Conservation (phyloP, 331 rosid genomes). For the Acacia pycnantha region DNA sequence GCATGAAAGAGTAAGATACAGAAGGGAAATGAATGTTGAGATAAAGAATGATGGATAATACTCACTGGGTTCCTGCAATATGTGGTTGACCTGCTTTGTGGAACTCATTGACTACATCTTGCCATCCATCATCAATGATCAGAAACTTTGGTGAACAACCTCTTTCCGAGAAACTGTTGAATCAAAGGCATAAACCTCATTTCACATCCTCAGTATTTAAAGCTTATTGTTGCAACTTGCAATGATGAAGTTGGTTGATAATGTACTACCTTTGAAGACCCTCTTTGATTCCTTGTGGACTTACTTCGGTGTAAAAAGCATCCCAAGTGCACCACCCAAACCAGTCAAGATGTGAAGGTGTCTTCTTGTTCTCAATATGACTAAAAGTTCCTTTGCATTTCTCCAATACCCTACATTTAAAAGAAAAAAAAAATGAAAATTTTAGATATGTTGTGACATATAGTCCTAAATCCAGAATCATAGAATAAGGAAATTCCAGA, state of each 20-base stretch:
- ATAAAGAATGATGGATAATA: background rate
- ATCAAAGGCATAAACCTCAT: background rate
- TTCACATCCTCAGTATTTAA: background rate
- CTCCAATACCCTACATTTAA: slow-evolving; percentile 49
- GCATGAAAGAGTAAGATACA: slow-evolving; percentile 12
- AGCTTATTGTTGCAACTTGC: background rate
- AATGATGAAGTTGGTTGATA: slow-evolving; percentile 11
- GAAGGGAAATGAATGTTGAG: background rate
- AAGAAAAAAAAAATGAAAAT: background rate
- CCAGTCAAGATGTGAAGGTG: slow-evolving; percentile 59
- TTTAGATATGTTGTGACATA: background rate
- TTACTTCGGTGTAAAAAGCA: slow-evolving; percentile 61
- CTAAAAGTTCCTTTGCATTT: slow-evolving; percentile 59
- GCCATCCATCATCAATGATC: slow-evolving; percentile 82
- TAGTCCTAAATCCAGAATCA: background rate
- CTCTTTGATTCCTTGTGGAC: slow-evolving; percentile 60
- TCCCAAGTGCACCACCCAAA: slow-evolving; percentile 96
- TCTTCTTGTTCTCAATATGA: slow-evolving; percentile 55
- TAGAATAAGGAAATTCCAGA: background rate
- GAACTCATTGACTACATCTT: slow-evolving; percentile 51
- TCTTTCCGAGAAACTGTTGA: slow-evolving; percentile 51
- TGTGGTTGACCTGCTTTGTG: slow-evolving; percentile 52
- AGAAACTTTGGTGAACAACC: slow-evolving; percentile 64
- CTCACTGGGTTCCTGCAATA: slow-evolving; percentile 67
- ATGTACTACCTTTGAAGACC: slow-evolving; percentile 66